phyloP scores from a whole-genome alignment of 352 stramenopile species.

The Globisporangium paddicum region DNA sequence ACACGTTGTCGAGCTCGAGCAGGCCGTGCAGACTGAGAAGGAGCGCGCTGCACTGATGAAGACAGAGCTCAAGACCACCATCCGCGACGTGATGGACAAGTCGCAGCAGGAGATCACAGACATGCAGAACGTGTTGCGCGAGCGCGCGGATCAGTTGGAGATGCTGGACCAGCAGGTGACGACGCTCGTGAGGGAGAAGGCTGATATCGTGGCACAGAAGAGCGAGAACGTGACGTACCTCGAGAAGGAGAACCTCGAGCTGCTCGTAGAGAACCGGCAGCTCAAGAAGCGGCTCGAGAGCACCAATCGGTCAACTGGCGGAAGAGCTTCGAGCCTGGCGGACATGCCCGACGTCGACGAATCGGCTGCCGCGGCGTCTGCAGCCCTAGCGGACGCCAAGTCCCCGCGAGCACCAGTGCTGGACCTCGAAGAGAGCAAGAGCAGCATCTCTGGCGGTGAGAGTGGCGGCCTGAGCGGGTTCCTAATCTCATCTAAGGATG shows the following conservation, averaged over 20 bases:
- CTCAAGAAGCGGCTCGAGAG: conserved; percentile 46
- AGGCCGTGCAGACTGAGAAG: conserved; percentile 30
- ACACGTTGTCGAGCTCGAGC: conserved; percentile 37
- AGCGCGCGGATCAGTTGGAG: conserved; percentile 41
- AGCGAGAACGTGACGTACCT: conserved; percentile 46
- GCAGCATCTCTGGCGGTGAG: too few species aligned
- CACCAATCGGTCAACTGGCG: not conserved
- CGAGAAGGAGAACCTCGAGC: conserved; percentile 64
- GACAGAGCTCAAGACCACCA: conserved; percentile 22
- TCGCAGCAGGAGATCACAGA: conserved; percentile 42
- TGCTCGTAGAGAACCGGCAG: conserved; percentile 53
- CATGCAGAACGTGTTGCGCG: conserved; percentile 42
- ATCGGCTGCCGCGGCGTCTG: conserved; percentile 20
- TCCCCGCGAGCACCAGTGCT: not conserved
- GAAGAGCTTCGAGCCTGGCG: not conserved
- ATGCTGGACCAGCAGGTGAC: conserved; percentile 29
- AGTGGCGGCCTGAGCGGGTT: conserved; percentile 18
- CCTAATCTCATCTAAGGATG: conserved; percentile 30
- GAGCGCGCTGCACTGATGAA: conserved; percentile 19
- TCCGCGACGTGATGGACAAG: conserved; percentile 43
- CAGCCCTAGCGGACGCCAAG: conserved; percentile 5
- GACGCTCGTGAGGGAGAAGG: conserved; percentile 23
- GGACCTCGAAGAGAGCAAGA: not conserved
- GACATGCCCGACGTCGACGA: conserved; percentile 22
- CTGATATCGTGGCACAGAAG: conserved; percentile 22